Evolutionary conservation across 352 stramenopile species (phyloP).

Genomic region (Pythium phragmiticola): DNA sequence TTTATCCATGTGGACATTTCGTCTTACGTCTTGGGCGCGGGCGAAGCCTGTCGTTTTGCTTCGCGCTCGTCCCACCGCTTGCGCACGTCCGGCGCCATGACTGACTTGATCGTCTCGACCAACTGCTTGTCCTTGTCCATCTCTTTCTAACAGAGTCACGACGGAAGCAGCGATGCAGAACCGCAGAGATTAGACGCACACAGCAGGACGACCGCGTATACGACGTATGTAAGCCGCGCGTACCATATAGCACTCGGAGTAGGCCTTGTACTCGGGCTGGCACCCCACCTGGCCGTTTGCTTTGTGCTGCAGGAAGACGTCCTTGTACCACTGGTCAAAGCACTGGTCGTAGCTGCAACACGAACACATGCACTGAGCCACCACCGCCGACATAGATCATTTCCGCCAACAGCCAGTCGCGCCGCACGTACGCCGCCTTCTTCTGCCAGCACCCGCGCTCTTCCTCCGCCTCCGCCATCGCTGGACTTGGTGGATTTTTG

Average conservation of each 20-base stretch:
- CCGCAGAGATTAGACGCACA: not conserved
- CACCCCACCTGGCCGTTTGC: slow-evolving; percentile 69
- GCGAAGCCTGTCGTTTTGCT: slow-evolving; percentile 17
- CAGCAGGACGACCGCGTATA: not conserved
- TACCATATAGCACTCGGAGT: slow-evolving; percentile 74
- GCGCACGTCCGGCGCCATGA: slow-evolving; percentile 61
- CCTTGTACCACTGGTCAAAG: slow-evolving; percentile 87
- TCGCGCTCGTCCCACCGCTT: slow-evolving; percentile 50
- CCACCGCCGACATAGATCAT: not conserved
- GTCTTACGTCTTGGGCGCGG: not conserved
- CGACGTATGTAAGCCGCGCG: not conserved
- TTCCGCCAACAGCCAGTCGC: too few species aligned
- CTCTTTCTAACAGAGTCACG: slow-evolving; percentile 38
- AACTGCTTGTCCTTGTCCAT: slow-evolving; percentile 59
- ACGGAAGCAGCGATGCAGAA: not conserved
- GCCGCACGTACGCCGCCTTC: too few species aligned
- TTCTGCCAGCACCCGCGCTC: slow-evolving; percentile 23
- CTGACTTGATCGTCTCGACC: slow-evolving; percentile 59
- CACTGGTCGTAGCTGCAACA: slow-evolving; percentile 69
- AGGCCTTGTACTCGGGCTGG: slow-evolving; percentile 78
- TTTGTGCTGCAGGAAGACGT: slow-evolving; percentile 83
- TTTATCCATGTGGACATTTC: not conserved
- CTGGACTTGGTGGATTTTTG: not conserved
- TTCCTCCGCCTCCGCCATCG: slow-evolving; percentile 29
- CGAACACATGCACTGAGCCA: not conserved